Conservation (phyloP, 331 rosid species). For the Quercus lobata region DNA sequence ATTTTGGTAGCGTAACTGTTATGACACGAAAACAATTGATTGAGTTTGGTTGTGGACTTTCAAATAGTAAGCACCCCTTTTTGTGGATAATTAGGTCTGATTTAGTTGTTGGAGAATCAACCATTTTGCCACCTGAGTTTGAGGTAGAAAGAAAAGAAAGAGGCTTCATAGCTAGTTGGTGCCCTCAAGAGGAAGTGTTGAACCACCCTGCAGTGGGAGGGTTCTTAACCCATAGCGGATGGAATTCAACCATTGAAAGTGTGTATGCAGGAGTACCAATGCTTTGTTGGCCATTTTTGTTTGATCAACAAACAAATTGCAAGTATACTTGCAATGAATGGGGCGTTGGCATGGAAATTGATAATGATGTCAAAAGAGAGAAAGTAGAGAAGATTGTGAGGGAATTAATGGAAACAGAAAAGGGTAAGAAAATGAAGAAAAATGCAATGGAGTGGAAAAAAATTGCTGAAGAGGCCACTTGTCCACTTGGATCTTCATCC, state of each 20-base stretch:
- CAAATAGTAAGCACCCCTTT: slow-evolving; percentile 12
- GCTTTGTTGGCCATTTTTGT: slow-evolving; percentile 23
- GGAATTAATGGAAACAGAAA: slow-evolving; percentile 28
- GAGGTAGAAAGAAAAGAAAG: neutral
- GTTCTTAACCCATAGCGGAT: slow-evolving; percentile 41
- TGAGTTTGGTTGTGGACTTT: slow-evolving; percentile 29
- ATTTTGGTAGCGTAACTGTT: slow-evolving; percentile 18
- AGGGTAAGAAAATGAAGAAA: slow-evolving; percentile 30
- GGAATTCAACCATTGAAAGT: slow-evolving; percentile 45
- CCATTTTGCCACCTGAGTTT: neutral
- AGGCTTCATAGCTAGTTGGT: slow-evolving; percentile 35
- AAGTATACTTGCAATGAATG: too few species aligned
- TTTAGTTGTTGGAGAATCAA: slow-evolving; percentile 1
- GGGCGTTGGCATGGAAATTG: too few species aligned
- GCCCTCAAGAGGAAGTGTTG: slow-evolving; percentile 45
- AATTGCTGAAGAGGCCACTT: slow-evolving; percentile 30
- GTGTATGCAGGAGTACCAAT: slow-evolving; percentile 35
- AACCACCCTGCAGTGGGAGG: slow-evolving; percentile 35
- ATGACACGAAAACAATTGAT: neutral
- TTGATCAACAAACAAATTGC: too few species aligned
- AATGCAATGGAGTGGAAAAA: slow-evolving; percentile 36
- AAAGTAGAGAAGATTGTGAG: slow-evolving; percentile 37
- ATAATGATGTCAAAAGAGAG: neutral
- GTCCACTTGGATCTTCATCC: slow-evolving; percentile 27
- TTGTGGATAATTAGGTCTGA: slow-evolving; percentile 9